A percentile compares a stretch with the other conserved stretches of the same genome.
Evolutionary conservation across 148 eudicot species (phyloP).

Genomic region (Gaultheria prostrata): DNA sequence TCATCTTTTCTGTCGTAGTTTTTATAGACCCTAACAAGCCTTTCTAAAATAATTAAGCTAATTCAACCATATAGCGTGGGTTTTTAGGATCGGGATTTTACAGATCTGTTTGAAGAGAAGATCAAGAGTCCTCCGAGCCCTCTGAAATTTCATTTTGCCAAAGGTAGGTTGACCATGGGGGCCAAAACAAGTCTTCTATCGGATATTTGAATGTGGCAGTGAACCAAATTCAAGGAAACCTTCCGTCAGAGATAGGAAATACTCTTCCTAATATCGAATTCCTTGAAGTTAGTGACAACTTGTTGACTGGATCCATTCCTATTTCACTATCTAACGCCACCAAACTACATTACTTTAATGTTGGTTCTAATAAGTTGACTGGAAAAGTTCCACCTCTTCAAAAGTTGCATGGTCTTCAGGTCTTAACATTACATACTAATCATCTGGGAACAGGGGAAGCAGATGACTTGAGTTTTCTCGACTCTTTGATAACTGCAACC

Average conservation of each 20-base stretch:
- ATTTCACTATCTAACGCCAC: background rate
- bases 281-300: background rate
- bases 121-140: too few species aligned
- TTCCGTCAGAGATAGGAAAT: background rate
- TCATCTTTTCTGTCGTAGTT: too few species aligned
- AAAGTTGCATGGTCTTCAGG: background rate
- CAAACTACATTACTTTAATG: background rate
- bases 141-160: too few species aligned
- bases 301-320: background rate
- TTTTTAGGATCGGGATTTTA: too few species aligned
- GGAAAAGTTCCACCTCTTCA: background rate
- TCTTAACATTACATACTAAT: rapidly evolving
- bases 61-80: too few species aligned
- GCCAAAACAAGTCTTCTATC: background rate
- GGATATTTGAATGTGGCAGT: background rate
- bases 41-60: too few species aligned
- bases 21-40: too few species aligned
- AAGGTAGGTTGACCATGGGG: too few species aligned
- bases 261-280: background rate
- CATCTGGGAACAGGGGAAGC: background rate
- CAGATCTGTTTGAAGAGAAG: too few species aligned
- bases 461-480: background rate
- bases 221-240: background rate
- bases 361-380: rapidly evolving
- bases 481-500: background rate